phyloP scores from a whole-genome alignment of 305 asterid species.

The Fraxinus sp. region DNA sequence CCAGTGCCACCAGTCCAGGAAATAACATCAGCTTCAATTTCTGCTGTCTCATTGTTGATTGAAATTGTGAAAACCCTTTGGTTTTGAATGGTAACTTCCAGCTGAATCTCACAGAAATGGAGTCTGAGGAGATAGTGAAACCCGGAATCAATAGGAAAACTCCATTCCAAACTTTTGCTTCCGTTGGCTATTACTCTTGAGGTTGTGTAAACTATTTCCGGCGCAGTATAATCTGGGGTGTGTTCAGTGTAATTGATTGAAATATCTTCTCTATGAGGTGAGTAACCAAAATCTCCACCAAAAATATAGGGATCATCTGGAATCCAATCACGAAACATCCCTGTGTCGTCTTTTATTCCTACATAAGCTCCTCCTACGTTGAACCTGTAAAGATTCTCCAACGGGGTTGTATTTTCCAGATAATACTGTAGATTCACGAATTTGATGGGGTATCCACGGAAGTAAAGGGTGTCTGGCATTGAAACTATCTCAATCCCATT shows the following conservation, averaged over 20 bases:
- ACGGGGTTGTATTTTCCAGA: constrained; percentile 23
- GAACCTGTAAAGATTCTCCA: constrained; percentile 19
- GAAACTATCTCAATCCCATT: constrained; percentile 63
- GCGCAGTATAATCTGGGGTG: constrained; percentile 45
- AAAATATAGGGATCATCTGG: not conserved
- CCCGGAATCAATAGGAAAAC: constrained; percentile 44
- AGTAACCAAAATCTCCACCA: not conserved
- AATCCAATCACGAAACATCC: not conserved
- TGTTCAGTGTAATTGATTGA: not conserved
- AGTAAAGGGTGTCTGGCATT: constrained; percentile 43
- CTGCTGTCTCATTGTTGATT: constrained; percentile 24
- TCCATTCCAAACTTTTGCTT: constrained; percentile 39
- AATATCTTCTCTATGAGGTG: not conserved
- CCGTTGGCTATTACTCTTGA: constrained; percentile 20
- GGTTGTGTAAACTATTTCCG: constrained; percentile 37
- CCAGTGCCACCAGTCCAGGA: constrained; percentile 20
- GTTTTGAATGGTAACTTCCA: not conserved
- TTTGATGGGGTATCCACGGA: constrained; percentile 14
- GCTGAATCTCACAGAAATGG: constrained; percentile 48
- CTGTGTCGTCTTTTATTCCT: not conserved
- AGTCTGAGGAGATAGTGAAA: constrained; percentile 44
- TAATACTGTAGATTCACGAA: not conserved
- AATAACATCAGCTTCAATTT: constrained; percentile 26
- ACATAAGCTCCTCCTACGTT: not conserved
- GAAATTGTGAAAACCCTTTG: constrained; percentile 28